These are phyloP conservation scores for Tuber brumale DNA, from an alignment of 495 filamentous ascomycete species.

Conservation along the genomic window DNA sequence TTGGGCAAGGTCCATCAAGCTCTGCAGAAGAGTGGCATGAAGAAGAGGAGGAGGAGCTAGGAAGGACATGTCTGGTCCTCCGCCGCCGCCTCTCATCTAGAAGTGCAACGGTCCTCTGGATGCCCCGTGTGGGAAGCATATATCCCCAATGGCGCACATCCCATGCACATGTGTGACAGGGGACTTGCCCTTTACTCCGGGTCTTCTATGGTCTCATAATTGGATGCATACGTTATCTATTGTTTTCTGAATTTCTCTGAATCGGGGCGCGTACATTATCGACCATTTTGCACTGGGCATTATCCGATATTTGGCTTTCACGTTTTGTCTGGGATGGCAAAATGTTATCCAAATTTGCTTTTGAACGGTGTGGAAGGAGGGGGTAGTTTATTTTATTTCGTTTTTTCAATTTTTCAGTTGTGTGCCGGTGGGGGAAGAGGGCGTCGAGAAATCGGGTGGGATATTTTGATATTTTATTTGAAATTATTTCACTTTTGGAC, in stretches of 20 bases:
- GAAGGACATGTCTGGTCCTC: constrained; percentile 30
- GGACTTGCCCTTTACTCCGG: constrained; percentile 31
- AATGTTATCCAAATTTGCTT: constrained; percentile 1
- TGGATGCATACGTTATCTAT: constrained; percentile 29
- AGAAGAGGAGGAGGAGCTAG: not conserved
- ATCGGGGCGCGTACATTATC: constrained; percentile 3
- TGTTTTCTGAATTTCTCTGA: constrained; percentile 29
- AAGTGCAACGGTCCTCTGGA: constrained; percentile 29
- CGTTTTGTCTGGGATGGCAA: constrained; percentile 2
- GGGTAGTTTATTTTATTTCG: constrained; percentile 15
- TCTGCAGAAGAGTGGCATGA: constrained; percentile 12
- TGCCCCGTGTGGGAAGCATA: constrained; percentile 12
- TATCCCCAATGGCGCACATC: constrained; percentile 19
- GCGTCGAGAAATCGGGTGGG: not conserved
- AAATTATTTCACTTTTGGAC: constrained; percentile 34
- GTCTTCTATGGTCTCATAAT: constrained; percentile 30
- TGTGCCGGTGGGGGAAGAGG: not conserved
- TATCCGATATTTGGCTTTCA: constrained; percentile 1
- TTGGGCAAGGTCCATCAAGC: constrained; percentile 12
- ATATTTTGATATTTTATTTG: constrained; percentile 34
- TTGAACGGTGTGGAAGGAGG: not conserved
- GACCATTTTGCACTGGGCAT: constrained; percentile 17
- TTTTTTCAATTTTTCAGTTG: constrained; percentile 17
- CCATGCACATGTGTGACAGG: constrained; percentile 30
- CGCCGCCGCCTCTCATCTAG: constrained; percentile 17